These are phyloP conservation scores for Sextonia rubra DNA, from an alignment of 164 flowering plant species.

Conservation along the genomic window DNA sequence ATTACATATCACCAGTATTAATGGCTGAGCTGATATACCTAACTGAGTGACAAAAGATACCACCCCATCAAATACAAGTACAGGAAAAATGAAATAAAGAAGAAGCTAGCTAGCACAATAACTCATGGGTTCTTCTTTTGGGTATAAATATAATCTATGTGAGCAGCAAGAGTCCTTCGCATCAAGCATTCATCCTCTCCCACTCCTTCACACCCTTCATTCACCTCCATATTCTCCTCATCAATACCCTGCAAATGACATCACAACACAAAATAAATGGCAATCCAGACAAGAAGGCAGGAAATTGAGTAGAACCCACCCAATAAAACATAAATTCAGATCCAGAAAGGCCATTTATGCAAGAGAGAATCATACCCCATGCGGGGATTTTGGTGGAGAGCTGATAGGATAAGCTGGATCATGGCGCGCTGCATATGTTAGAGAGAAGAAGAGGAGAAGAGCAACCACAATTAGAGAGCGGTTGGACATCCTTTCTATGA, in stretches of 20 bases:
- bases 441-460: slow-evolving; percentile 24
- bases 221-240: slow-evolving; percentile 3
- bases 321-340: background rate
- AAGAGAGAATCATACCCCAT: background rate
- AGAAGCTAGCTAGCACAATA: background rate
- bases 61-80: background rate
- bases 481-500: slow-evolving; percentile 15
- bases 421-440: slow-evolving; percentile 25
- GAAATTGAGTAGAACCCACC: background rate
- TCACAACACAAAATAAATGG: background rate
- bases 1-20: too few relatives aligned
- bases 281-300: background rate
- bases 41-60: background rate
- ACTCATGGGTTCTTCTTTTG: slow-evolving; percentile 14
- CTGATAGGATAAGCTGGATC: slow-evolving; percentile 16
- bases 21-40: too few relatives aligned
- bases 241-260: background rate
- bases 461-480: slow-evolving; percentile 11
- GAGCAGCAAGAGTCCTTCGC: slow-evolving; percentile 40
- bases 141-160: slow-evolving; percentile 44
- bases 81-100: background rate
- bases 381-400: slow-evolving; percentile 11
- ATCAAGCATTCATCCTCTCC: slow-evolving; percentile 38
- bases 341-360: background rate
- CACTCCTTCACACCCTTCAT: slow-evolving; percentile 14